A percentile compares a stretch with the other conserved stretches of the same genome.
Evolutionary conservation across 805 yeast species (phyloP).

Genomic region (Yarrowia hollandica): DNA sequence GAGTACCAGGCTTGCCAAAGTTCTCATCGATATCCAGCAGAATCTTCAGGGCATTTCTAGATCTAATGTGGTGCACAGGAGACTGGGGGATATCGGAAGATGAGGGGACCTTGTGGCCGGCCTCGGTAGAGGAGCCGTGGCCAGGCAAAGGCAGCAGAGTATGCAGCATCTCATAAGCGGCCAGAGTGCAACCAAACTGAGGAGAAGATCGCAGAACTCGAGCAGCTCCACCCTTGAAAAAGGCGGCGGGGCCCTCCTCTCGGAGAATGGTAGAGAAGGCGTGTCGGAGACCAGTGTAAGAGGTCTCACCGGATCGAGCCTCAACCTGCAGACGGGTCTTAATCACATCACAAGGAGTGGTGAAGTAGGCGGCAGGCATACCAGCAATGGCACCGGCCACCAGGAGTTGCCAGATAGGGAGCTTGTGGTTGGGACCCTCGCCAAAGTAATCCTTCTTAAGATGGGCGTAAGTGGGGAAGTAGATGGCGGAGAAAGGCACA

Average conservation of each 20-base stretch:
- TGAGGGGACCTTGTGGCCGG: slow-evolving; percentile 47
- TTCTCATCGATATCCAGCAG: slow-evolving; percentile 48
- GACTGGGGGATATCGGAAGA: slow-evolving; percentile 37
- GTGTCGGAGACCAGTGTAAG: slow-evolving; percentile 73
- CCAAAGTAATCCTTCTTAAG: slow-evolving; percentile 78
- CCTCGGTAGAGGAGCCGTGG: slow-evolving; percentile 43
- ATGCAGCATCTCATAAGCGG: slow-evolving; percentile 93
- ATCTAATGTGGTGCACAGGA: slow-evolving; percentile 44
- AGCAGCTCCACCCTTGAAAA: slow-evolving; percentile 96
- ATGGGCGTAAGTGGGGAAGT: slow-evolving; percentile 96
- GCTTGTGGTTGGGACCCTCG: slow-evolving; percentile 72
- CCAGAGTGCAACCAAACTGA: slow-evolving; percentile 95
- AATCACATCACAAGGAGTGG: slow-evolving; percentile 96
- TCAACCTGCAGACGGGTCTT: slow-evolving; percentile 92
- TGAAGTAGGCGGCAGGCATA: slow-evolving; percentile 94
- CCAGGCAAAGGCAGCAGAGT: slow-evolving; percentile 66
- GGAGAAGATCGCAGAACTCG: slow-evolving; percentile 94
- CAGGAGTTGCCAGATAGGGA: slow-evolving; percentile 81
- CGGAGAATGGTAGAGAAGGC: slow-evolving; percentile 70
- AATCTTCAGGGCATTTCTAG: slow-evolving; percentile 47
- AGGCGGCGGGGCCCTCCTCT: slow-evolving; percentile 83
- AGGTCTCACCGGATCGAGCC: slow-evolving; percentile 71
- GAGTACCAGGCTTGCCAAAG: slow-evolving; percentile 44
- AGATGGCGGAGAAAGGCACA: slow-evolving; percentile 94
- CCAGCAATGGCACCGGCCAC: slow-evolving; percentile 94